These are phyloP conservation scores for Suillus clintonianus DNA, from an alignment of 768 basidiomycete species.

Conservation along the genomic window DNA sequence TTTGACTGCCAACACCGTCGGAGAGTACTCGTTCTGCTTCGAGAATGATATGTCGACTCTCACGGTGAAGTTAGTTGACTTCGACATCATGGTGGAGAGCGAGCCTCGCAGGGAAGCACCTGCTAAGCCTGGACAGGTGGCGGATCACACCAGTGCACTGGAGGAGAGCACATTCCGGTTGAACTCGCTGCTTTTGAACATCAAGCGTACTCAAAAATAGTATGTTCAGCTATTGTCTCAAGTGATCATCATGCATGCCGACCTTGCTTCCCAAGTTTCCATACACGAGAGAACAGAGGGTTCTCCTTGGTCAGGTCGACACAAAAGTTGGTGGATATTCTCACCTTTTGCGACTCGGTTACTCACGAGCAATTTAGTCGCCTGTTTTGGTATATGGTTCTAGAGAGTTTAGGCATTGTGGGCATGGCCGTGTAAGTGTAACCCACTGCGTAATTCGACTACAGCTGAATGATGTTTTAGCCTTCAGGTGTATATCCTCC, in stretches of 20 bases:
- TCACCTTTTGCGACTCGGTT: not conserved
- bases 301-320: conserved; percentile 91
- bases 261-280: conserved; percentile 60
- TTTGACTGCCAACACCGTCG: conserved; percentile 88
- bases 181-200: conserved; percentile 81
- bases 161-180: conserved; percentile 96
- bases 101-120: conserved; percentile 91
- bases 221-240: conserved; percentile 42
- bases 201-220: conserved; percentile 95
- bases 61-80: conserved; percentile 92
- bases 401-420: conserved; percentile 77
- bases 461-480: conserved; percentile 39
- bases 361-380: conserved; percentile 48
- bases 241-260: not conserved
- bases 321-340: conserved; percentile 57
- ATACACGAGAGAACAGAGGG: conserved; percentile 92
- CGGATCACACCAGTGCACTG: conserved; percentile 89
- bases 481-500: conserved; percentile 87
- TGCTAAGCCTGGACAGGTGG: conserved; percentile 83
- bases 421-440: conserved; percentile 83
- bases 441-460: conserved; percentile 2
- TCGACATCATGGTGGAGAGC: conserved; percentile 98
- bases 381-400: conserved; percentile 90
- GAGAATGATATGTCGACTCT: conserved; percentile 96
- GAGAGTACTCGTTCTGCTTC: conserved; percentile 96